Evolutionary conservation across 1,284 basidiomycete genomes (phyloP), one percentile per base, ranked within the genome.

Genomic region (Chalciporus piperatoides): DNA sequence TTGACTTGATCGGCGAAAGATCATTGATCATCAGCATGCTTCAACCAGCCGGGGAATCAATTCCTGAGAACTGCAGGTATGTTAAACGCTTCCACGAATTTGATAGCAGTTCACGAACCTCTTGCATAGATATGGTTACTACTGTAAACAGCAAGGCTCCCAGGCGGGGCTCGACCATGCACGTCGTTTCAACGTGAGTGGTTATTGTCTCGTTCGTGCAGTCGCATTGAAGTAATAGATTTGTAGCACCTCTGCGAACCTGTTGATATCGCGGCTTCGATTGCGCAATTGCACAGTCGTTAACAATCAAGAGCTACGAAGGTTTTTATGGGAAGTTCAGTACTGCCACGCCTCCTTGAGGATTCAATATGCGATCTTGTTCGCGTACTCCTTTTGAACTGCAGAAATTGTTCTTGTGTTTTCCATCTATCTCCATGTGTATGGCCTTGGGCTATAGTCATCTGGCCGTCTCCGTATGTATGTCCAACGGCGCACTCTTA

Each of bases 151-250:
- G 14, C 56, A 55, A 25, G 33, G 53, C 19, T 56, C 25, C 6
- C 37, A 57, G 3, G 1, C 19, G 21, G 55, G 55, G 15, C 43
- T 46, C 7, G 28, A 48, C 36, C 56, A 56, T 2, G 56, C 55
- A 14, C 52, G 12, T 21, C 44, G 24, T 21, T 56, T 56, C 37
- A 58, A 48, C 10, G 56, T 56, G 24, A 7, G 56, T 46, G 24
- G 9, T 6, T n/a, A 12, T 30, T 30, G 0, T 8, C 5, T 7
- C 15, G 11, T 28, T 39, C 37, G 28, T 14, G 7, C n/a, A 12
- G 15, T 23, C 9, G 6, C 3, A 25, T 32, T 44, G 47, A 46
- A 14, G 11, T 1, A 30, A 33, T 9, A 7, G 4, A 30, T 2
- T 12, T 6, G 19, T 45, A 56, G 56, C 55, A 58, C 33, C 19